Evolutionary conservation across 2,329 filamentous ascomycete genomes (phyloP).

Genomic region (Saccharata proteae): DNA sequence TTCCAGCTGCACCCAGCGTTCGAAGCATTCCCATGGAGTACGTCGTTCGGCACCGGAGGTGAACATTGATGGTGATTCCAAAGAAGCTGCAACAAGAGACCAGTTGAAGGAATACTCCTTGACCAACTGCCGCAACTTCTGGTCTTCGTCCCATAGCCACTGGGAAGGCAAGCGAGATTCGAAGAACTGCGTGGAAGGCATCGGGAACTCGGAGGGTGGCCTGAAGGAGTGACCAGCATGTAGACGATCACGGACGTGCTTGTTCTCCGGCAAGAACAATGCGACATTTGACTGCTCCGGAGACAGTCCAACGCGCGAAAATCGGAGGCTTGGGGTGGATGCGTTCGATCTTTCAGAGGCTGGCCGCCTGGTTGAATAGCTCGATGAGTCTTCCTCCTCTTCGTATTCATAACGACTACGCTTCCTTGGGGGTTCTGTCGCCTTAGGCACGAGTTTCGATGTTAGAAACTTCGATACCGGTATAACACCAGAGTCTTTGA

Average conservation of each 20-base stretch:
- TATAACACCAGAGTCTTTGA: slow-evolving; percentile 29
- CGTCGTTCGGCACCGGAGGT: slow-evolving; percentile 78
- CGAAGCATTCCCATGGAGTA: slow-evolving; percentile 97
- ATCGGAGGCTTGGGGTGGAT: slow-evolving; percentile 24
- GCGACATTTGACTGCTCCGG: slow-evolving; percentile 68
- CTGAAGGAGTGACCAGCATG: slow-evolving; percentile 88
- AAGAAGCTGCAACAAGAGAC: slow-evolving; percentile 78
- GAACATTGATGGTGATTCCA: slow-evolving; percentile 63
- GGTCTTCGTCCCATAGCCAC: slow-evolving; percentile 83
- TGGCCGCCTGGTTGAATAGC: slow-evolving; percentile 24
- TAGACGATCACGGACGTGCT: slow-evolving; percentile 75
- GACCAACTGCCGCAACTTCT: slow-evolving; percentile 73
- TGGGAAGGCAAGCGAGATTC: slow-evolving; percentile 78
- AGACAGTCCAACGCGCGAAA: slow-evolving; percentile 40
- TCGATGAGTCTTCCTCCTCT: slow-evolving; percentile 49
- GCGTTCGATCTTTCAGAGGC: slow-evolving; percentile 32
- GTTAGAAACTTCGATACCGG: slow-evolving; percentile 80
- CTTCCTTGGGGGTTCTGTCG: slow-evolving; percentile 56
- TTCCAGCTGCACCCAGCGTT: slow-evolving; percentile 88
- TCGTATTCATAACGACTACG: slow-evolving; percentile 73
- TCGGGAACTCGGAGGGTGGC: slow-evolving; percentile 79
- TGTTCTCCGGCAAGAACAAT: slow-evolving; percentile 81
- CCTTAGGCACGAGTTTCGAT: slow-evolving; percentile 61
- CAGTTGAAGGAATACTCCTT: slow-evolving; percentile 96
- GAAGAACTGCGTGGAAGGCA: slow-evolving; percentile 85